Base-by-base conservation (phyloP, 2,329 filamentous ascomycete genomes). In the Aspergillus sojae region DNA sequence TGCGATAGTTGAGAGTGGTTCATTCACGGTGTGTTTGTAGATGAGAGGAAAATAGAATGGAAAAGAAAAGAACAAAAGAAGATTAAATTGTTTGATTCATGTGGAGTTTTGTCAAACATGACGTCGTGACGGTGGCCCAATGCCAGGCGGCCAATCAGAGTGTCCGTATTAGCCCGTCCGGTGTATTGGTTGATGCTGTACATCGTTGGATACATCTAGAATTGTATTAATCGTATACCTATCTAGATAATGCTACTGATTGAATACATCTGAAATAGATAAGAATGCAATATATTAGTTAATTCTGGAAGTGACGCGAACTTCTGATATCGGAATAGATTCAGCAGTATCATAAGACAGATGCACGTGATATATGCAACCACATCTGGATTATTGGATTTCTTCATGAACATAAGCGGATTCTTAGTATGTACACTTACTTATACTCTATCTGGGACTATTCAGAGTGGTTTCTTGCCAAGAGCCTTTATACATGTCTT, bases 101-200 rank as follows among this genome's bases (percentile, higher is more conserved):
- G 23, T 52, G 48, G 48, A 52, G 48, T n/a, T 36, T 36, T 52
- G 28, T n/a, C 48, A 52, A 52, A 52, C 26, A 32, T 57, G 55
- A 57, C 55, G 55, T 57, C 55, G 55, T 45, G 23, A 28, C 23
- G 7, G 55, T 45, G 16, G 48, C 48, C 48, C 48, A 52, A 52
- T 21, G 1, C 19, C 21, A 32, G 28, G 28, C 23, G 30, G 39
- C 55, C 58, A 53, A 41, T 41, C 58, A 54, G 46, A 45, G 36
- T 6, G 5, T 11, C 12, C 16, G 23, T 7, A 57, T 41, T 52
- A 52, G 28, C 9, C 11, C 26, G n/a, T 46, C 21, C 2, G 12
- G 12, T 28, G 43, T 14, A 5, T 48, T 7, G 21, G 21, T 23
- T 2, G 11, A 14, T 6, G 23, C 12, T 48, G 45, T 28, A 26